Evolutionary conservation across 441 rosid genomes (phyloP).

Genomic region (Theobroma grandiflorum): DNA sequence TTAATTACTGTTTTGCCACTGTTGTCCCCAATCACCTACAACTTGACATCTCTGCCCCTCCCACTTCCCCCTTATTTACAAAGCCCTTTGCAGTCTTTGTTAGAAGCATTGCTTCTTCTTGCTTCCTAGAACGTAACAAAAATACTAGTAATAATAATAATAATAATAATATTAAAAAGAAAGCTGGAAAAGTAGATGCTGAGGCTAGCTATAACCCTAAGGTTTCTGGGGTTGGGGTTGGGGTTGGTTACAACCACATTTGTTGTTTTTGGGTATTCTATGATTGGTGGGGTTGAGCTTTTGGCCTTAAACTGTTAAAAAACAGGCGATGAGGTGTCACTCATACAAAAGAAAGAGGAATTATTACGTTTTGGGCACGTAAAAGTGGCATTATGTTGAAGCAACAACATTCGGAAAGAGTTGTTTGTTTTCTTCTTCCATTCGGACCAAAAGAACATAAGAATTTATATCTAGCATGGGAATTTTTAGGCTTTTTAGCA

Average conservation of each 20-base stretch:
- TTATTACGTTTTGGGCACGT: slow-evolving; percentile 1
- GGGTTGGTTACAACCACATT: no score
- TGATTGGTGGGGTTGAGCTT: slow-evolving; percentile 33
- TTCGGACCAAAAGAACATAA: background rate
- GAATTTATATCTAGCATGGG: background rate
- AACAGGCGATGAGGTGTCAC: background rate
- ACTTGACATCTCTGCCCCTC: background rate
- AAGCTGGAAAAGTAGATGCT: slow-evolving; percentile 24
- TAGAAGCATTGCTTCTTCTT: slow-evolving; percentile 16
- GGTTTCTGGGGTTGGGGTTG: background rate
- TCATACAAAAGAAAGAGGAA: background rate
- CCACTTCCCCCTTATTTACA: background rate
- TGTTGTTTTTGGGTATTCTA: no score
- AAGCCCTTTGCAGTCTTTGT: background rate
- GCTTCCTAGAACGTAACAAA: slow-evolving; percentile 31
- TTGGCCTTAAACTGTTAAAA: background rate
- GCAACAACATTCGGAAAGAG: background rate
- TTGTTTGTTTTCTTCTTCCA: background rate
- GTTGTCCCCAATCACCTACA: background rate
- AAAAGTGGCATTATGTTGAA: background rate
- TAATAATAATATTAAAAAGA: background rate
- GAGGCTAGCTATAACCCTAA: slow-evolving; percentile 19
- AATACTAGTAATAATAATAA: background rate
- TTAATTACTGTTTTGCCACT: slow-evolving; percentile 44
- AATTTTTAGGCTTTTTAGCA: background rate